Conservation (phyloP, 2,329 filamentous ascomycete species). For the Anisogramma anomala region DNA sequence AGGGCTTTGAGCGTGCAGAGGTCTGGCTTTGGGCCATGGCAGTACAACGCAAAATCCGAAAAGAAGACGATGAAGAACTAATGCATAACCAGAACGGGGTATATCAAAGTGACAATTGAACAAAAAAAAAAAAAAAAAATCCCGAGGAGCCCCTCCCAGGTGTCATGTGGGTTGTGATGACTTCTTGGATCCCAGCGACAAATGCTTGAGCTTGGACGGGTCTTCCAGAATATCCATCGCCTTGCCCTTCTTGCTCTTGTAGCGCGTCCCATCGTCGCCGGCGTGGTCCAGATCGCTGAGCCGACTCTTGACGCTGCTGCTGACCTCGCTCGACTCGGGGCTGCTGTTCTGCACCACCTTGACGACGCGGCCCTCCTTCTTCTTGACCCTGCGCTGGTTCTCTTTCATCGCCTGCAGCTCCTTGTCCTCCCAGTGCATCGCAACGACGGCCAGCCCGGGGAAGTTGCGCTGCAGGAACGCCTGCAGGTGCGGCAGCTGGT, state of each 20-base stretch:
- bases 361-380: constrained; percentile 41
- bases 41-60: too few species aligned
- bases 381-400: constrained; percentile 63
- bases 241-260: constrained; percentile 41
- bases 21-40: too few species aligned
- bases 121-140: too few species aligned
- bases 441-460: constrained; percentile 62
- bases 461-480: constrained; percentile 61
- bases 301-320: constrained; percentile 41
- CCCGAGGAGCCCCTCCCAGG: too few species aligned
- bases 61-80: too few species aligned
- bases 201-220: constrained; percentile 32
- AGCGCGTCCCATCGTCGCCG: constrained; percentile 21
- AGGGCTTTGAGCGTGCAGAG: too few species aligned
- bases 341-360: constrained; percentile 48
- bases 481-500: constrained; percentile 59
- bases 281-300: constrained; percentile 34
- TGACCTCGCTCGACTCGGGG: constrained; percentile 35
- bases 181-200: constrained; percentile 3
- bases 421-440: constrained; percentile 69
- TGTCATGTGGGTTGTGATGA: too few species aligned
- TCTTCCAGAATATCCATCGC: constrained; percentile 41
- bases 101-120: too few species aligned
- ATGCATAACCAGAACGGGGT: too few species aligned
- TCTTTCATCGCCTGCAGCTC: constrained; percentile 62